Conservation (phyloP, 179 eudicot species). For the Spergularia azorica region DNA sequence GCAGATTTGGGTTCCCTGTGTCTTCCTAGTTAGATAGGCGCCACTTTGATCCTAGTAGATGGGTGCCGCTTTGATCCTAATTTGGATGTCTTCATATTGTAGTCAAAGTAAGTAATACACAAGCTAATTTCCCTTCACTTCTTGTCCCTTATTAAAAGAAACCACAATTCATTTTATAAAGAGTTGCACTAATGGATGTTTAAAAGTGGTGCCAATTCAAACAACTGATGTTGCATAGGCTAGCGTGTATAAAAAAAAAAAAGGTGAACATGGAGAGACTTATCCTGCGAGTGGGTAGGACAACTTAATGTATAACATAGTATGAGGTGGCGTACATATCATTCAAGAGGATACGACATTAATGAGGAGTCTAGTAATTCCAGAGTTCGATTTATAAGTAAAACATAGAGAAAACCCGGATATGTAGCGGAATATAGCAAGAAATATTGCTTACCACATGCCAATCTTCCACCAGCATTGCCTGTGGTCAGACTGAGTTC, state of each 20-base stretch:
- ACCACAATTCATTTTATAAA: not conserved
- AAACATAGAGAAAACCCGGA: not conserved
- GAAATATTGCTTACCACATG: conserved; percentile 65
- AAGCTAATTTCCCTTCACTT: too few relatives aligned
- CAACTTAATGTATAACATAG: not conserved
- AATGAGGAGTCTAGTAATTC: not conserved
- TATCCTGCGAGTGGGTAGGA: too few relatives aligned
- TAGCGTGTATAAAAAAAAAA: not conserved
- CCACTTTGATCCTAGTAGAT: too few relatives aligned
- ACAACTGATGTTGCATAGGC: too few relatives aligned
- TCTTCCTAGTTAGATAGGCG: too few relatives aligned
- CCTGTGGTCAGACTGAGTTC: conserved; percentile 92
- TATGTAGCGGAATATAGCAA: not conserved
- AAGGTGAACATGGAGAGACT: not conserved
- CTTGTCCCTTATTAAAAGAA: not conserved
- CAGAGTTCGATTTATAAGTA: not conserved
- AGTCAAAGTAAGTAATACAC: too few relatives aligned
- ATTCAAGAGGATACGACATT: not conserved
- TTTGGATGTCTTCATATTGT: too few relatives aligned
- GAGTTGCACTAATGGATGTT: too few relatives aligned
- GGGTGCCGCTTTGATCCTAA: too few relatives aligned
- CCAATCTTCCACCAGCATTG: conserved; percentile 95
- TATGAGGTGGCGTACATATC: not conserved
- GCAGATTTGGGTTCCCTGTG: too few relatives aligned
- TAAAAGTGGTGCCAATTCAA: too few relatives aligned